Evolutionary conservation across 2,329 filamentous ascomycete species (phyloP), one percentile per base, ranked within the genome.

Genomic region (Pyricularia grisea): DNA sequence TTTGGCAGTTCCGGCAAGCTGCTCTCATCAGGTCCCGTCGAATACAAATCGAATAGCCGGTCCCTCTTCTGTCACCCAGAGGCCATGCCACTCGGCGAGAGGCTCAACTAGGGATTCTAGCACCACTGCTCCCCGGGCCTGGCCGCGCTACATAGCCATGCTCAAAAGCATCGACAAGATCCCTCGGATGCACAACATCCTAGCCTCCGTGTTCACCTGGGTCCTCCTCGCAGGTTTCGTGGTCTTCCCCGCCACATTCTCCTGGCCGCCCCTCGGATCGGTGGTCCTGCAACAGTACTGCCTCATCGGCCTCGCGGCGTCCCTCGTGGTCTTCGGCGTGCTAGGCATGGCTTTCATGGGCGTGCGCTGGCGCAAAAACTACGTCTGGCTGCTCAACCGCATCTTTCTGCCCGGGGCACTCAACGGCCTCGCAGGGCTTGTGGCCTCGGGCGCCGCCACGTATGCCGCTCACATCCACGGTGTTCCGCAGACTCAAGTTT

Each of bases 371-470:
- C 75, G 79, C 58, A 73, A 74, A 20, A 86, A 87, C 71, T 85
- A 86, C 69, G 78, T 86, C 23, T 87, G 83, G 84, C 76, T 86
- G 27, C 77, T 85, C 10, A 84, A 85, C 73, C 78, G 80, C 69
- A 76, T 87, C 14, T 84, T 86, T 71, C 70, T 85, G 70, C 80
- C 79, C 0, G 76, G 78, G 0, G 72, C 79, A 14, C 74, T 85
- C 67, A 85, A 85, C 73, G 81, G 81, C 17, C 71, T 82, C 17
- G 84, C 82, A 5, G 85, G 84, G 1, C 71, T 86, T 31, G 77
- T 86, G 7, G 81, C 80, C 1, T 84, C 83, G 0, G 71, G 86
- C 5, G 77, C 84, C 4, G 81, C 81, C 71, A 78, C 87, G 4
- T 85, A 85, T 70, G 79, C 81, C 27, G 60, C 25, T 14, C 14